phyloP scores from a whole-genome alignment of 225 moss, liverwort and hornwort genomes.

The Polytrichum commune region DNA sequence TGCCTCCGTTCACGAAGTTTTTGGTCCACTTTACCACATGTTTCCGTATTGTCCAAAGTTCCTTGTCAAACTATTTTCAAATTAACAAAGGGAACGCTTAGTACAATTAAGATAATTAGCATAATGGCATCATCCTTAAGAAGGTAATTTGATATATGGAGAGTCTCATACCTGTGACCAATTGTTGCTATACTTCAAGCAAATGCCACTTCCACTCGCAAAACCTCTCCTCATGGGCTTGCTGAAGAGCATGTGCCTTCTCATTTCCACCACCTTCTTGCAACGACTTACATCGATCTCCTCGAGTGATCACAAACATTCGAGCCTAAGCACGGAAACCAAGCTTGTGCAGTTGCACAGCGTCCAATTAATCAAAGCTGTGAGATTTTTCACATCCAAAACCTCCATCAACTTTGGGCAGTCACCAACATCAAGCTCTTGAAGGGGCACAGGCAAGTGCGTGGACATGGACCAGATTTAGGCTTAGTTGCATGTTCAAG shows the following conservation, averaged over 20 bases:
- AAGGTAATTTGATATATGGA: too few species aligned
- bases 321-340: constrained; percentile 11
- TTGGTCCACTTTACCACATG: too few species aligned
- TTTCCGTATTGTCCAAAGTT: too few species aligned
- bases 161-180: constrained; percentile 17
- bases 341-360: constrained; percentile 20
- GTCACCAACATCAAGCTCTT: constrained; percentile 15
- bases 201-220: constrained; percentile 18
- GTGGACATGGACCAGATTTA: constrained; percentile 6
- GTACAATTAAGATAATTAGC: too few species aligned
- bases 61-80: too few species aligned
- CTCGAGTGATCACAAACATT: not conserved
- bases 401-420: constrained; percentile 8
- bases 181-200: constrained; percentile 24
- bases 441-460: constrained; percentile 14
- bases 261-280: not conserved
- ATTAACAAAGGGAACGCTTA: too few species aligned
- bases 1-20: too few species aligned
- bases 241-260: not conserved
- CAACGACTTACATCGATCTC: constrained; percentile 28
- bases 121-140: too few species aligned
- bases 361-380: constrained; percentile 13
- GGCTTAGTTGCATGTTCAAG: constrained; percentile 11
- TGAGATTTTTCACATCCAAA: not conserved
- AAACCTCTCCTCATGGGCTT: constrained; percentile 2